Evolutionary conservation across 2,329 filamentous ascomycete genomes (phyloP), one percentile per base, ranked within the genome.

Genomic region (Pseudogymnoascus sp.): DNA sequence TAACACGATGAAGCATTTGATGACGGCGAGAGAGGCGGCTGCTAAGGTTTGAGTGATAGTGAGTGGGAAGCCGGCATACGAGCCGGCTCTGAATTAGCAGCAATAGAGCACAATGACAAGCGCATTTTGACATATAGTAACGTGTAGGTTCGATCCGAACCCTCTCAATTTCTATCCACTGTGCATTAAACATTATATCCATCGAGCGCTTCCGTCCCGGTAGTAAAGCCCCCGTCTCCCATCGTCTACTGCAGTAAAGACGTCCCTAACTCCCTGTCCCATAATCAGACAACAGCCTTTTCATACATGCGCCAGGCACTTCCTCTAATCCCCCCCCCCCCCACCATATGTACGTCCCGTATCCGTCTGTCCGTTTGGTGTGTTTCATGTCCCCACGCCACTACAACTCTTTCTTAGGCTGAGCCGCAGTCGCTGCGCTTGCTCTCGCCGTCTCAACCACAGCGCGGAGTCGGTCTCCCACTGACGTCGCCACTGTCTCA

Each of bases 1-100:
- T 74, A 90, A 86, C 70, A 93, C 90, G 1, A 92, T 95, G 84
- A 91, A 88, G 73, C 85, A 88, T 61, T 76, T 93, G 69, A 86
- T 85, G 76, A 83, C 79, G 65, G 60, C 57, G 14, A 62, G 64
- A 41, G 64, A 75, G 77, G 36, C 77, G 75, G 70, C 43, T 19
- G 73, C 76, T 34, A 67, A 63, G 54, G 51, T 41, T 8, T 64
- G 43, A 62, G 48, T 1, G 10, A 34, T 7, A 8, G 37, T 61
- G 39, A 4, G 36, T 54, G 48, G 34, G 16, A 19, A 23, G 21
- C 51, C 28, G 11, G 10, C 3, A 34, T 10, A 19, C 6, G 16
- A 21, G 51, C 16, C 28, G 16, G 25, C 1, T 14, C 16, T 19
- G 28, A 31, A 57, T 34, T 21, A 23, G 51, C 4, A 28, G 51